Conservation (phyloP, 2,329 filamentous ascomycete species). For the Hypomyces perniciosus region DNA sequence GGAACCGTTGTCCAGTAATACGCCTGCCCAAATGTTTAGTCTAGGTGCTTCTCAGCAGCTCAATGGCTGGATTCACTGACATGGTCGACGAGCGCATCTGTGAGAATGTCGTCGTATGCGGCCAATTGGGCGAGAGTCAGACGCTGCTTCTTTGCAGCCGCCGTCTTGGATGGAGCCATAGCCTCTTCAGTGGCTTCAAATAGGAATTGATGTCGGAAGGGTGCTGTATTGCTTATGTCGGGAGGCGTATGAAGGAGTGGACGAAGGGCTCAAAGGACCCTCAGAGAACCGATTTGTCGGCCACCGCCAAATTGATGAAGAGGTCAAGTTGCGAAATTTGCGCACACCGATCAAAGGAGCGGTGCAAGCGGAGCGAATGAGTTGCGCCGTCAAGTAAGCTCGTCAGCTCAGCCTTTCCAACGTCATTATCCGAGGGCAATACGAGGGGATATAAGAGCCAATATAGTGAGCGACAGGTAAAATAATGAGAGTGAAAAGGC, state of each 20-base stretch:
- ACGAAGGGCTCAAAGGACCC: slow-evolving; percentile 9
- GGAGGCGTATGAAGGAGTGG: slow-evolving; percentile 4
- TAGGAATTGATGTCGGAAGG: no score
- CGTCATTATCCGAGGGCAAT: no score
- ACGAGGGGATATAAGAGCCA: no score
- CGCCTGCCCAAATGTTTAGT: slow-evolving; percentile 48
- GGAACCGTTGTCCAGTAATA: slow-evolving; percentile 96
- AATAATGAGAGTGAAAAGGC: neutral
- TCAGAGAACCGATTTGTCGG: slow-evolving; percentile 6
- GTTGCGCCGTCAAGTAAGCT: neutral
- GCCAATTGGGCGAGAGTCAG: slow-evolving; percentile 83
- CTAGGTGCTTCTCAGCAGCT: neutral
- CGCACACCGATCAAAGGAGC: neutral
- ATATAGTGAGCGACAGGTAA: neutral
- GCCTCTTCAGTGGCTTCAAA: neutral
- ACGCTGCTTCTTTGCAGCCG: slow-evolving; percentile 55
- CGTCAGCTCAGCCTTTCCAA: no score
- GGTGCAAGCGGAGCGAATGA: neutral
- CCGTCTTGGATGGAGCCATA: slow-evolving; percentile 33
- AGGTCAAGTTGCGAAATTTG: neutral
- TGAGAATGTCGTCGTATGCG: slow-evolving; percentile 91
- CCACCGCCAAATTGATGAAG: neutral
- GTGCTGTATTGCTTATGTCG: neutral
- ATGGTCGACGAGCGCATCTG: slow-evolving; percentile 90
- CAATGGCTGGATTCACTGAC: slow-evolving; percentile 49